Evolutionary conservation across 306 rosid species (phyloP).

Genomic region (Rubus idaeus): DNA sequence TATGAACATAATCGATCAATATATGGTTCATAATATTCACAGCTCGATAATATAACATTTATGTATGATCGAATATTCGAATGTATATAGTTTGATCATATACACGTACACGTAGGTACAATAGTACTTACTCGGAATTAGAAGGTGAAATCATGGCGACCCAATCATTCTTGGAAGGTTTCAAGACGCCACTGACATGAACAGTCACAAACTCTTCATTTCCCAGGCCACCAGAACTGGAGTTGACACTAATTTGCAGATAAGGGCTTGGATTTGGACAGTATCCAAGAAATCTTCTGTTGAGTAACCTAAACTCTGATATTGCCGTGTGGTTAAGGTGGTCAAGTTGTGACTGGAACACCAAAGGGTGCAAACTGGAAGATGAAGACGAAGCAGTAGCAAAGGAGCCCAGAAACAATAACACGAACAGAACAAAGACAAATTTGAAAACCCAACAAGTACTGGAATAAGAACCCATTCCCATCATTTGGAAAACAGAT

Average conservation of each 20-base stretch:
- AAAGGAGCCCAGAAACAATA: slow-evolving; percentile 12
- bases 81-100: background rate
- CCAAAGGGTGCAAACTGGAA: slow-evolving; percentile 25
- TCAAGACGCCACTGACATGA: slow-evolving; percentile 50
- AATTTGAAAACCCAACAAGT: background rate
- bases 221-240: slow-evolving; percentile 31
- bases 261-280: slow-evolving; percentile 39
- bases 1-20: background rate
- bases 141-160: slow-evolving; percentile 89
- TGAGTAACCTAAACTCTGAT: slow-evolving; percentile 62
- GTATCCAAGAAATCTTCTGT: slow-evolving; percentile 42
- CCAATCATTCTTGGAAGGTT: slow-evolving; percentile 56
- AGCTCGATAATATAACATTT: background rate
- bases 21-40: background rate
- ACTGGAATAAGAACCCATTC: background rate
- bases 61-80: background rate
- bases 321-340: slow-evolving; percentile 63
- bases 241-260: slow-evolving; percentile 31
- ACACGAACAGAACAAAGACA: background rate
- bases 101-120: background rate
- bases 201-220: slow-evolving; percentile 60
- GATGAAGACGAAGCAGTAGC: slow-evolving; percentile 16
- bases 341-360: slow-evolving; percentile 28
- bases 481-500: background rate
- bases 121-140: slow-evolving; percentile 60